Evolutionary conservation across 768 basidiomycete species (phyloP).

Genomic region (Mycena chlorophos): DNA sequence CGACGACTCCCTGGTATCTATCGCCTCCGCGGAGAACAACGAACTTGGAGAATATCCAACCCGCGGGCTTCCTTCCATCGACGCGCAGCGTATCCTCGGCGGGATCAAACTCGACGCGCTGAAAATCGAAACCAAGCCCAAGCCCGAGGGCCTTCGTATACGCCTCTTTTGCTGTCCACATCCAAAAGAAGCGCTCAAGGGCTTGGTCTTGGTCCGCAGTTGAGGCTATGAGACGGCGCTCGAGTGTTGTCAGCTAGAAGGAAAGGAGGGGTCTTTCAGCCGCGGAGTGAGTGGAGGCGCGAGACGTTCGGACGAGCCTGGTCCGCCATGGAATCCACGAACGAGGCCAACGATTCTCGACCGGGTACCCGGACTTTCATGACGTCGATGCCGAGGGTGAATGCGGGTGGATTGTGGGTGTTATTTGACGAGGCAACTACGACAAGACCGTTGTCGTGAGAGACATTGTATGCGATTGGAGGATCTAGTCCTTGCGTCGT

Average conservation of each 20-base stretch:
- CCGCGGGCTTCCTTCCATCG: constrained; percentile 54
- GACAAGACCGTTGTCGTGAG: constrained; percentile 75
- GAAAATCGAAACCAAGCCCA: constrained; percentile 82
- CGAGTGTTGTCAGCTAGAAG: constrained; percentile 45
- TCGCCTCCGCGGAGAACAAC: constrained; percentile 48
- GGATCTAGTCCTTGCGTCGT: constrained; percentile 44
- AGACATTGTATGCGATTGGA: constrained; percentile 76
- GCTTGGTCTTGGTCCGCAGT: constrained; percentile 49
- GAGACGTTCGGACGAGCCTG: constrained; percentile 46
- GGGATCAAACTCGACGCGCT: constrained; percentile 71
- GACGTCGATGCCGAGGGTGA: constrained; percentile 73
- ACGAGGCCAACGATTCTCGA: constrained; percentile 55
- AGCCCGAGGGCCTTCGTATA: constrained; percentile 87
- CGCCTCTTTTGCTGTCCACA: constrained; percentile 92
- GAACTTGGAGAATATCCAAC: constrained; percentile 73
- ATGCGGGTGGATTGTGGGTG: constrained; percentile 47
- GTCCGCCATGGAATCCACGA: constrained; percentile 63
- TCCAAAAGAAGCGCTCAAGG: constrained; percentile 69
- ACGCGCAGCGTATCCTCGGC: constrained; percentile 51
- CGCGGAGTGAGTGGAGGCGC: not conserved
- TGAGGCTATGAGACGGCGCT: constrained; percentile 39
- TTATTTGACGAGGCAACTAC: constrained; percentile 63
- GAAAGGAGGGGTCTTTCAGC: constrained; percentile 7
- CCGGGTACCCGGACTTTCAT: constrained; percentile 74
- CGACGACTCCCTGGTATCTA: constrained; percentile 67